Evolutionary conservation across 768 basidiomycete species (phyloP).

Genomic region (Sistotremastrum niveocremeum): DNA sequence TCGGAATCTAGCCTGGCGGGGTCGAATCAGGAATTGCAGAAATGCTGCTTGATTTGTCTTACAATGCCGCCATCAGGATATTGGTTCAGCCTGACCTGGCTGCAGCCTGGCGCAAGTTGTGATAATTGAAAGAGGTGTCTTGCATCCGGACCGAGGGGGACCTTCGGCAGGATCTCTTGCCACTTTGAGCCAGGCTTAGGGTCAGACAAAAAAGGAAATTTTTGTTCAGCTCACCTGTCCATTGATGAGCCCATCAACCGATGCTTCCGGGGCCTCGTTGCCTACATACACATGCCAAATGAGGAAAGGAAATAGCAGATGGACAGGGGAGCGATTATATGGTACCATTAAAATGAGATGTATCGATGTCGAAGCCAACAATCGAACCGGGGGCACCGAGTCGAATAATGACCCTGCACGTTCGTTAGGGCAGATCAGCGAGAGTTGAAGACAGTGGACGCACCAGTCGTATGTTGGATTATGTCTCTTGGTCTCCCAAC

Average conservation of each 20-base stretch:
- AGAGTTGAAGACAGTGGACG: slow-evolving; percentile 3
- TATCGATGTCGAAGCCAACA: slow-evolving; percentile 85
- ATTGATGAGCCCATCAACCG: slow-evolving; percentile 48
- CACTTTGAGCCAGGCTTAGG: slow-evolving; percentile 36
- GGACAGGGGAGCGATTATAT: slow-evolving; percentile 3
- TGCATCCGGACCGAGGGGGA: slow-evolving; percentile 68
- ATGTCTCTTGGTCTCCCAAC: slow-evolving; percentile 90
- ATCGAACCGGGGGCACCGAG: slow-evolving; percentile 68
- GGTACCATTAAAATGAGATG: slow-evolving; percentile 82
- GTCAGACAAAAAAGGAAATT: background rate
- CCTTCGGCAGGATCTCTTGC: slow-evolving; percentile 64
- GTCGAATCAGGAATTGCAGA: background rate
- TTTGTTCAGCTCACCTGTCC: slow-evolving; percentile 22
- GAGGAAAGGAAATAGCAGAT: slow-evolving; percentile 1
- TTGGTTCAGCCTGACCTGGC: slow-evolving; percentile 85
- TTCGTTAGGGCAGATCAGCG: background rate
- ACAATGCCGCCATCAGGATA: slow-evolving; percentile 98
- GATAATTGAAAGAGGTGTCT: slow-evolving; percentile 77
- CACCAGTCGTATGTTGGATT: slow-evolving; percentile 86
- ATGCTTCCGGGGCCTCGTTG: slow-evolving; percentile 76
- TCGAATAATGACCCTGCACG: slow-evolving; percentile 72
- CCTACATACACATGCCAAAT: slow-evolving; percentile 27
- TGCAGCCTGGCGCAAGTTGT: slow-evolving; percentile 32
- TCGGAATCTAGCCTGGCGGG: slow-evolving; percentile 71
- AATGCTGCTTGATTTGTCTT: slow-evolving; percentile 18